These are phyloP conservation scores for Zymoseptoria ardabiliae DNA, from an alignment of 2,329 filamentous ascomycete genomes.

Conservation along the genomic window DNA sequence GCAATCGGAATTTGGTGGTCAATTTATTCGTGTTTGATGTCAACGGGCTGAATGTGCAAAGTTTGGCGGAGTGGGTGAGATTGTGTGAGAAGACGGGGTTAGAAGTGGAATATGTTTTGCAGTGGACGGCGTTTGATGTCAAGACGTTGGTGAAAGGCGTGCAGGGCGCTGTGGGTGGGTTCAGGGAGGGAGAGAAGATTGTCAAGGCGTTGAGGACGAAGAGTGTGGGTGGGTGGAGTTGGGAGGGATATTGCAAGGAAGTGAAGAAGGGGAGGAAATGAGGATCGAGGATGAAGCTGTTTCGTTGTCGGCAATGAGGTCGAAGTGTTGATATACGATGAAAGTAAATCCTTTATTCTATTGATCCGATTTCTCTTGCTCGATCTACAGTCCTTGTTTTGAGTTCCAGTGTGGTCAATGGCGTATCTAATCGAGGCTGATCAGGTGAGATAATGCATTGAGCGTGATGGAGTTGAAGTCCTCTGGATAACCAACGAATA, in stretches of 20 bases:
- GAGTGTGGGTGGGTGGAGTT: constrained; percentile 9
- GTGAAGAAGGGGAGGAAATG: background rate
- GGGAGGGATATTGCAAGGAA: constrained; percentile 3
- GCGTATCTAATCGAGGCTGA: too few relatives aligned
- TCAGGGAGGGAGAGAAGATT: constrained; percentile 13
- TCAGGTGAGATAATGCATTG: too few relatives aligned
- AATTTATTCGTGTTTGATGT: constrained; percentile 7
- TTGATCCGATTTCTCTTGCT: too few relatives aligned
- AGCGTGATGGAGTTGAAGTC: too few relatives aligned
- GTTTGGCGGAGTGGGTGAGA: constrained; percentile 9
- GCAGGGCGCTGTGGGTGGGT: constrained; percentile 7
- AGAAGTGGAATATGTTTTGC: constrained; percentile 10
- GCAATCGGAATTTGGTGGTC: constrained; percentile 10
- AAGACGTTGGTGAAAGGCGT: constrained; percentile 2
- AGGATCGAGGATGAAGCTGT: background rate
- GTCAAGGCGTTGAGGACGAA: constrained; percentile 5
- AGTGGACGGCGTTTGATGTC: constrained; percentile 11
- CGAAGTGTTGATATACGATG: background rate
- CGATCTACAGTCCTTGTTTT: too few relatives aligned
- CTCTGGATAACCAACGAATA: too few relatives aligned
- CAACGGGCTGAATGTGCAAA: background rate
- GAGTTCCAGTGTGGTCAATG: too few relatives aligned
- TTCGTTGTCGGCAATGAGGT: background rate
- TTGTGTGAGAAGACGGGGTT: constrained; percentile 5
- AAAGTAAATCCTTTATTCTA: background rate